A percentile compares a stretch with the other conserved stretches of the same genome.
phyloP scores from a whole-genome alignment of 2,329 filamentous ascomycete genomes.

The Fusarium zealandicum region DNA sequence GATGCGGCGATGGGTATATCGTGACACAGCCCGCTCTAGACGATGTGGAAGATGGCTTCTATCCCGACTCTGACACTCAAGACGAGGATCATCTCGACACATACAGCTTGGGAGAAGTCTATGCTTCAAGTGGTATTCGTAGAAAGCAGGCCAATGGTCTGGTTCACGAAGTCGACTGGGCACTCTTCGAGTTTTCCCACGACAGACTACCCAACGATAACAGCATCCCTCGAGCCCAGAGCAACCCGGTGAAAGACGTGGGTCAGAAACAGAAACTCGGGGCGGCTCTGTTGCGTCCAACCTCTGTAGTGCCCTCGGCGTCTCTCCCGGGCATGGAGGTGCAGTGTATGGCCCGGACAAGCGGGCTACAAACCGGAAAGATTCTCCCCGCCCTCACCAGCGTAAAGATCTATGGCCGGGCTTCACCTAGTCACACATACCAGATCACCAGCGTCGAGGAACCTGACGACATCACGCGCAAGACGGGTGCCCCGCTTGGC shows the following conservation, averaged over 20 bases:
- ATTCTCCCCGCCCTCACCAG: constrained; percentile 81
- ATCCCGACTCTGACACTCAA: constrained; percentile 72
- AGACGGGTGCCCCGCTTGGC: constrained; percentile 54
- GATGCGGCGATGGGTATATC: constrained; percentile 77
- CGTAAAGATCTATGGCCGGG: constrained; percentile 86
- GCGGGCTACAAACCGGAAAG: constrained; percentile 78
- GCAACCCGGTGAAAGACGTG: constrained; percentile 16
- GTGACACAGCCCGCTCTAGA: constrained; percentile 93
- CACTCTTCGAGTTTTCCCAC: constrained; percentile 80
- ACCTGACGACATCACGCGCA: constrained; percentile 22
- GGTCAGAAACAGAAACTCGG: constrained; percentile 27
- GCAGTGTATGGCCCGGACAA: constrained; percentile 88
- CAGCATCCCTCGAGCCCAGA: constrained; percentile 59
- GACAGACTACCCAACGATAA: constrained; percentile 77
- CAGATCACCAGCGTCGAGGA: constrained; percentile 58
- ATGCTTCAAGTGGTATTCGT: constrained; percentile 88
- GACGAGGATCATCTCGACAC: constrained; percentile 85
- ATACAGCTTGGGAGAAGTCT: constrained; percentile 81
- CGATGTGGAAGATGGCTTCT: constrained; percentile 84
- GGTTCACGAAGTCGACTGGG: constrained; percentile 95
- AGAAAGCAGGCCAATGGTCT: constrained; percentile 75
- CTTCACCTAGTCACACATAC: constrained; percentile 77
- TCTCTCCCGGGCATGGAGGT: constrained; percentile 78
- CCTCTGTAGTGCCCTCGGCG: constrained; percentile 64
- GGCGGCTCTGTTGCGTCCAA: constrained; percentile 57